Conservation (phyloP, 2,329 filamentous ascomycete species). For the Podosphaera fusca region DNA sequence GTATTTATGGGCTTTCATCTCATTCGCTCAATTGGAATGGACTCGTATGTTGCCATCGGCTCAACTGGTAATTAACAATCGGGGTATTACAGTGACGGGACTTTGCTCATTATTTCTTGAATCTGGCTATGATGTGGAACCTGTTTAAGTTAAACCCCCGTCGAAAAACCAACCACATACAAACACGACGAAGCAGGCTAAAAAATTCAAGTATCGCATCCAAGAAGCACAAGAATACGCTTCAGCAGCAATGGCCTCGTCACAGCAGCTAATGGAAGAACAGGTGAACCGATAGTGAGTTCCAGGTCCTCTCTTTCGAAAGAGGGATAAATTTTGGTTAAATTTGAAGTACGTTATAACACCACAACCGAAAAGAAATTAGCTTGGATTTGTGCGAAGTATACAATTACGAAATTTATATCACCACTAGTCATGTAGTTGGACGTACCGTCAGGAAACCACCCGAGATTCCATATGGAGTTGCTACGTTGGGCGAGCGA, state of each 20-base stretch:
- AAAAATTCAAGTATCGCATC: not conserved
- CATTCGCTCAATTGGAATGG: not conserved
- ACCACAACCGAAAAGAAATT: not conserved
- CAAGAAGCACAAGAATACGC: not conserved
- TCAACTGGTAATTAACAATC: not conserved
- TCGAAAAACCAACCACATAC: not conserved
- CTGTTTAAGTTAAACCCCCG: not conserved
- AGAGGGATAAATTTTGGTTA: not conserved
- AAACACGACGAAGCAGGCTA: not conserved
- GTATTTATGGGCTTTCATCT: not conserved
- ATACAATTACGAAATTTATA: not conserved
- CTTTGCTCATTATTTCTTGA: not conserved
- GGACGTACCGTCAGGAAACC: not conserved
- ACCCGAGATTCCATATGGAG: not conserved
- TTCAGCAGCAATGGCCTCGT: not conserved
- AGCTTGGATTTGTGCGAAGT: not conserved
- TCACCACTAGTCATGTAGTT: not conserved
- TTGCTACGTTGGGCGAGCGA: not conserved
- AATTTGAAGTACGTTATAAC: not conserved
- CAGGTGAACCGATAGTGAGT: not conserved
- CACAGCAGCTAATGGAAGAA: too few relatives aligned
- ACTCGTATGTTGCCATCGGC: not conserved
- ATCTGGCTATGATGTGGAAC: not conserved
- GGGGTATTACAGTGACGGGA: not conserved
- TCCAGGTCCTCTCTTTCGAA: not conserved